Base-by-base conservation (phyloP, 768 basidiomycete species). In the Inosperma sp. region DNA sequence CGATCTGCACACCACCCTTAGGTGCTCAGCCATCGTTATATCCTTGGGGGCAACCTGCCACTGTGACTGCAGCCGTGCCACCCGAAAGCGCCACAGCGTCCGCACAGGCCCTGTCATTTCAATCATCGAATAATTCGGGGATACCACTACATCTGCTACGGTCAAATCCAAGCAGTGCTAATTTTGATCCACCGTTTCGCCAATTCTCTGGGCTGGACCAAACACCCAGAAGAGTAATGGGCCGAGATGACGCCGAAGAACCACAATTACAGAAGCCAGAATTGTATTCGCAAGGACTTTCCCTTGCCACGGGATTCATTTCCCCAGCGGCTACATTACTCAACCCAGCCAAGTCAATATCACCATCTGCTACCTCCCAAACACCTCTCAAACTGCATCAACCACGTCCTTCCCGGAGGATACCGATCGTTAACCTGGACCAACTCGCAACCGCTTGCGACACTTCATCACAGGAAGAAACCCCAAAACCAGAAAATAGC, bases 351-450 rank as follows among this genome's bases (percentile, higher is more conserved):
- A 35, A 21, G 14, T 12, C 14, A 21, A 13, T 49, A 44, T 50
- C 45, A 35, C 46, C 49, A 29, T 16, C 54, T 49, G 46, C 50
- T 10, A 25, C 51, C 34, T 48, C 54, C 17, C 47, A 57, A 42
- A 56, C 58, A 52, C 49, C 55, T 16, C 63, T 73, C 47, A 66
- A 69, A 47, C 60, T 77, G 25, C 72, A 72, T 62, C 75, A 77
- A 56, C 75, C 75, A 36, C 74, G 73, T 36, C 75, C 75, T 50
- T 71, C 64, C 39, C 71, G 74, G 48, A 68, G 62, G 37, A 75
- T 76, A 59, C 72, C 73, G 30, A 76, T 75, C 53, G 62, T 75
- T 12, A 71, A 71, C 31, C 66, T 77, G 23, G 71, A 71, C 27
- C 59, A 70, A 55, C 59, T 75, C 45, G 74, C 73, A 27, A 67